Evolutionary conservation across 495 filamentous ascomycete species (phyloP).

Genomic region (Podospora australis): DNA sequence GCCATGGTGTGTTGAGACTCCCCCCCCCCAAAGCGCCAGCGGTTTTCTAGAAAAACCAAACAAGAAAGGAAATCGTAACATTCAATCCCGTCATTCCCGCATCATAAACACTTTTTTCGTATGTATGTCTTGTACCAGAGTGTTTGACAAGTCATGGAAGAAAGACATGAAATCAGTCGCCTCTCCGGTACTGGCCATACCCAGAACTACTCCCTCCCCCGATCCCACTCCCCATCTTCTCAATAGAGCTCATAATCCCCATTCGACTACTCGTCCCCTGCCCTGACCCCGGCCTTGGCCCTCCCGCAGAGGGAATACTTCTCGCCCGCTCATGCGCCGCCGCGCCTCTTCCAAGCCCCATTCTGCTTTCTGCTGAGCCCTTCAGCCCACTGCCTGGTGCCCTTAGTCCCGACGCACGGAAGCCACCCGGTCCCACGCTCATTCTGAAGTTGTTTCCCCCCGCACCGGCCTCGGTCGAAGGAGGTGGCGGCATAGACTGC

Average conservation of each 20-base stretch:
- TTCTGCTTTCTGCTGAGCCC: slow-evolving; percentile 6
- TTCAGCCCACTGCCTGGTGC: slow-evolving; percentile 29
- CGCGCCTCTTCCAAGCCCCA: slow-evolving; percentile 31
- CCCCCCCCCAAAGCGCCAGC: too few species aligned
- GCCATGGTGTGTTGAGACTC: neutral
- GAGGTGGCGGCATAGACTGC: neutral
- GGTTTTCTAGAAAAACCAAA: neutral
- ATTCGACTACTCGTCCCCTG: slow-evolving; percentile 33
- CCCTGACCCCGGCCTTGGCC: slow-evolving; percentile 38
- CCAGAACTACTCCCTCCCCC: slow-evolving; percentile 12
- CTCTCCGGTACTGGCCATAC: slow-evolving; percentile 7
- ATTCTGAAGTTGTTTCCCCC: slow-evolving; percentile 9
- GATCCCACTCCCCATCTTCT: slow-evolving; percentile 61
- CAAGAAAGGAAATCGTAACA: neutral
- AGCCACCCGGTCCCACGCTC: slow-evolving; percentile 9
- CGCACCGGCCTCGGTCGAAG: neutral
- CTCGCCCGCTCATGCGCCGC: slow-evolving; percentile 35
- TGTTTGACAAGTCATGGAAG: too few species aligned
- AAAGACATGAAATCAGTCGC: neutral
- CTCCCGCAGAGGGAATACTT: slow-evolving; percentile 32
- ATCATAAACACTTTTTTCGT: neutral
- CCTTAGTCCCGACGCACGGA: slow-evolving; percentile 36
- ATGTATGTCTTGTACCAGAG: too few species aligned
- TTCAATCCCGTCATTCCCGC: neutral
- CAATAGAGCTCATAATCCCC: slow-evolving; percentile 66